These are phyloP conservation scores for Pezicula radicicola DNA, from an alignment of 2,329 filamentous ascomycete genomes.

Conservation along the genomic window DNA sequence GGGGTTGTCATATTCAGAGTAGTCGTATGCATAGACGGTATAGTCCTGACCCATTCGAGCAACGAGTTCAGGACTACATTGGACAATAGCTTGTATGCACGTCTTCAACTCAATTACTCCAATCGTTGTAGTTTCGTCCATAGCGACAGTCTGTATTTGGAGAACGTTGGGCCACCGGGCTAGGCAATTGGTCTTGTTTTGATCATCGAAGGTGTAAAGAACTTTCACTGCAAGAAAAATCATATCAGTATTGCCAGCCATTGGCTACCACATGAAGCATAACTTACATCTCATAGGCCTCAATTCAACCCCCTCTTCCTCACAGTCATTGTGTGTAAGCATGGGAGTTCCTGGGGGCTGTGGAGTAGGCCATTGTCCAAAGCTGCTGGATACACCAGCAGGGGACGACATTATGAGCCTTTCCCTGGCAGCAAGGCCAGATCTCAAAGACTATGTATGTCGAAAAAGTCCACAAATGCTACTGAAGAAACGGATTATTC, in stretches of 20 bases:
- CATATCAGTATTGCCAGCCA: slow-evolving; percentile 12
- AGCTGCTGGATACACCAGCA: slow-evolving; percentile 10
- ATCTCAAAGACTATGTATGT: slow-evolving; percentile 8
- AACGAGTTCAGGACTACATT: slow-evolving; percentile 82
- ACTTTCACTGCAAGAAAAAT: slow-evolving; percentile 71
- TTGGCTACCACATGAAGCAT: neutral
- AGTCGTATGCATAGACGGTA: slow-evolving; percentile 96
- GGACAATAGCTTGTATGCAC: slow-evolving; percentile 78
- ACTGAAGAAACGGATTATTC: slow-evolving; percentile 12
- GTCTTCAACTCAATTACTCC: slow-evolving; percentile 84
- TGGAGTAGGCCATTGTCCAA: slow-evolving; percentile 13
- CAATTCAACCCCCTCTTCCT: slow-evolving; percentile 48
- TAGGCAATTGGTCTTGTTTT: slow-evolving; percentile 84
- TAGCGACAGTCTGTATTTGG: slow-evolving; percentile 72
- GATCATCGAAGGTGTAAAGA: slow-evolving; percentile 91
- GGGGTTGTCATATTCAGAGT: slow-evolving; percentile 90
- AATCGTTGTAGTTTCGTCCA: slow-evolving; percentile 79
- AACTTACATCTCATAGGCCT: slow-evolving; percentile 61
- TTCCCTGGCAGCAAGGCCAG: slow-evolving; percentile 15
- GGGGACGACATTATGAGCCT: slow-evolving; percentile 25
- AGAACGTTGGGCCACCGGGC: slow-evolving; percentile 80
- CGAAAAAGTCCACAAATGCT: slow-evolving; percentile 11
- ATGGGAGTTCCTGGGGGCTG: slow-evolving; percentile 14
- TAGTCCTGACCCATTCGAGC: slow-evolving; percentile 73
- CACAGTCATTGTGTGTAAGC: slow-evolving; percentile 17